Conservation (phyloP, 176 grass and related monocot species). For the barley (Hordeum vulgare) region DNA sequence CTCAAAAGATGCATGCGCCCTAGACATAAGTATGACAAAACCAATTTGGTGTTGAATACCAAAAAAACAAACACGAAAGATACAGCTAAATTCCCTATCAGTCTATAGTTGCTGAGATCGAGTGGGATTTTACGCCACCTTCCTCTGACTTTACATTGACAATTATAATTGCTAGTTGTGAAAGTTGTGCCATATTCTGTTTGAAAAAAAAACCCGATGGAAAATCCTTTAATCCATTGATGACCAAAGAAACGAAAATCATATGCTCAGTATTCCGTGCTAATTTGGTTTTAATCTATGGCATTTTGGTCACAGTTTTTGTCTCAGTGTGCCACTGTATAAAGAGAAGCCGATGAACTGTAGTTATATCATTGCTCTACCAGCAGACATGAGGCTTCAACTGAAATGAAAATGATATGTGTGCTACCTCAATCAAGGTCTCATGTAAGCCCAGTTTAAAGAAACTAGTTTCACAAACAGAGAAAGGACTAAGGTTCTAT, state of each 20-base stretch:
- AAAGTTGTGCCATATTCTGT: background rate
- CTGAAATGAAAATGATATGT: background rate
- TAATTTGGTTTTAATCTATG: background rate
- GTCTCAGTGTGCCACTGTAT: background rate
- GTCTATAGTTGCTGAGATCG: background rate
- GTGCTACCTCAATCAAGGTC: background rate
- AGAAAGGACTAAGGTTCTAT: background rate
- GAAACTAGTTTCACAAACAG: background rate
- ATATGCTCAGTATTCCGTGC: background rate
- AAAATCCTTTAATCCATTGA: background rate
- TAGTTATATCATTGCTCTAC: background rate
- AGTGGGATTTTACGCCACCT: background rate
- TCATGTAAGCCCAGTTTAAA: background rate
- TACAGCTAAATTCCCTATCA: background rate
- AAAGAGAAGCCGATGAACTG: background rate
- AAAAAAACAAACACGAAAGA: background rate
- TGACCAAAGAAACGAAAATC: background rate
- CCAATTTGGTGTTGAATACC: background rate
- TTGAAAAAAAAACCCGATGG: background rate
- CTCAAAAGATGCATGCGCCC: background rate
- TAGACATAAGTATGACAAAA: background rate
- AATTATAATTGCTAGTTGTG: background rate
- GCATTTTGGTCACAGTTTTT: background rate
- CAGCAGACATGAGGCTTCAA: background rate
- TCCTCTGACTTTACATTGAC: constrained; percentile 10